Evolutionary conservation across 1,284 basidiomycete genomes (phyloP), one percentile per base, ranked within the genome.

Genomic region (Acaromyces ingoldii): DNA sequence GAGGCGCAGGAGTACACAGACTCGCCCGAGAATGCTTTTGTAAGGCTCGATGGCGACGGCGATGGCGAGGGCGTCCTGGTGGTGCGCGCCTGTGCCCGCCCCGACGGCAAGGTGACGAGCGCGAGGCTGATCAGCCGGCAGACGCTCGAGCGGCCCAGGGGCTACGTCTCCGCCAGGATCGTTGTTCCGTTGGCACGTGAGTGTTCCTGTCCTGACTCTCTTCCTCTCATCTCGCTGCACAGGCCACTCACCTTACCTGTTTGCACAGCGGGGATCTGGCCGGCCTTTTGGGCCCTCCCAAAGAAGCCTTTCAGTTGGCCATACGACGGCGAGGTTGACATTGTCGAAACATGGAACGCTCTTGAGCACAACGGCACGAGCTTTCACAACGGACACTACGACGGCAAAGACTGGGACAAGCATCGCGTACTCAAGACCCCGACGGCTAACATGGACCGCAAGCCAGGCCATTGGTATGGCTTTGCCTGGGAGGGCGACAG

Each of bases 381-480:
- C 24, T 11, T 28, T 13, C 42, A 45, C 24, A 31, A 31, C 29
- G 42, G 42, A 11, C 42, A 45, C 22, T 45, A 26, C 26, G 34
- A 70, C 45, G 68, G 68, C 41, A 62, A 69, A 57, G 68, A 70
- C 45, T 70, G 65, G 65, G 61, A 69, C 0, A 69, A 65, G 58
- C 66, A 65, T 29, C 17, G 42, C 19, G 42, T 45, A 30, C 25
- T 34, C 11, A 19, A 45, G 19, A 22, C 17, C 4, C 42, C 42
- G 3, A 13, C 34, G 4, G 13, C 19, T 4, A 37, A 37, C 17
- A n/a, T n/a, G 19, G 13, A 45, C 15, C 25, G n/a, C 19, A 22
- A 28, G 4, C 30, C 17, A 22, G 42, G 42, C 19, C 42, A 45
- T 22, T 31, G 10, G 2, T 45, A 22, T 30, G 42, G 42, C 3